Percentiles rank a stretch among this genome's conserved stretches.
phyloP scores from a whole-genome alignment of 306 rosid genomes.

The Hippophae tibetana region DNA sequence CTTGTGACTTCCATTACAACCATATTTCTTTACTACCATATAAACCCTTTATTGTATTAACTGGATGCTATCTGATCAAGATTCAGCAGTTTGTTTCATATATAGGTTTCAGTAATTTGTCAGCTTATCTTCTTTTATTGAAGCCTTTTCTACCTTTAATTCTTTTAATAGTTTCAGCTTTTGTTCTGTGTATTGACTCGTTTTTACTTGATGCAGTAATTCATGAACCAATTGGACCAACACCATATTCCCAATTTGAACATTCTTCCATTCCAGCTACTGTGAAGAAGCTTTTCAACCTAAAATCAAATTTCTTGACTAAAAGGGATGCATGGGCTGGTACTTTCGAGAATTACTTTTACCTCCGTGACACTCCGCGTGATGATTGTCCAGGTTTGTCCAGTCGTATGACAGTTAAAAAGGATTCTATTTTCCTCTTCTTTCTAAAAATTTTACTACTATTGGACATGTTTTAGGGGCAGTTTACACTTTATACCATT shows the following conservation, averaged over 20 bases:
- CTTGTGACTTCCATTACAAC: no score
- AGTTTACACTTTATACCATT: no score
- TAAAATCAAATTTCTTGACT: constrained; percentile 85
- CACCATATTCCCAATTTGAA: constrained; percentile 64
- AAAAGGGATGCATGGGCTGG: constrained; percentile 99
- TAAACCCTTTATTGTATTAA: no score
- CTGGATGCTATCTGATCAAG: no score
- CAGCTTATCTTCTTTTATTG: no score
- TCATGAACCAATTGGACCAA: constrained; percentile 77
- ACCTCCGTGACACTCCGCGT: constrained; percentile 67
- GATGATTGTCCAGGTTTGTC: constrained; percentile 88
- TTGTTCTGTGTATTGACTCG: no score
- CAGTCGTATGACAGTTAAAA: constrained; percentile 3
- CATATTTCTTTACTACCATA: no score
- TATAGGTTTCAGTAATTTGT: no score
- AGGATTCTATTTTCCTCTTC: background rate
- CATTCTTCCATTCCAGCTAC: constrained; percentile 91
- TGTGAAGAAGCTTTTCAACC: constrained; percentile 85
- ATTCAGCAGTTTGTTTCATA: no score
- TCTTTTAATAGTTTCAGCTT: no score
- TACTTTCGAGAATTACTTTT: constrained; percentile 64
- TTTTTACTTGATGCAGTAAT: constrained; percentile 32
- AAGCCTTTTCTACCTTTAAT: no score
- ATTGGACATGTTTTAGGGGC: background rate
- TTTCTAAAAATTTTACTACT: background rate